These are phyloP conservation scores for Dothistroma septosporum DNA, from an alignment of 2,329 filamentous ascomycete species.

Conservation along the genomic window DNA sequence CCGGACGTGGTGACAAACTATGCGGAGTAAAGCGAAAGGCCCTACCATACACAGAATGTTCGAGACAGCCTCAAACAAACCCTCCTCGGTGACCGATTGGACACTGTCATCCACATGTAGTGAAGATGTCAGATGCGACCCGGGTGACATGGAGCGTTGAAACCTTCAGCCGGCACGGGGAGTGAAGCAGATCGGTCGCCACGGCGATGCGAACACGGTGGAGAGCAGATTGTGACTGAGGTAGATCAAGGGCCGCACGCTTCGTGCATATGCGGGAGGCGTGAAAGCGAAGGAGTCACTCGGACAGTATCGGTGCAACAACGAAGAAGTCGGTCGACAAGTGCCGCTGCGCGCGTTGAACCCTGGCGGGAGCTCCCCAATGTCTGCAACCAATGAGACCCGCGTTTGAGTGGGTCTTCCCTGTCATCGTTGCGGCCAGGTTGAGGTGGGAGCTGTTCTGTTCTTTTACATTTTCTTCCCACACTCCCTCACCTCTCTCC, in stretches of 20 bases:
- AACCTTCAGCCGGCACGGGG: background rate
- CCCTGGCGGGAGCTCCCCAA: too few species aligned
- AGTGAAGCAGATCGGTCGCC: background rate
- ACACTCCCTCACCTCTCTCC: background rate
- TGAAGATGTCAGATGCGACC: background rate
- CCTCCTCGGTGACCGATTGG: background rate
- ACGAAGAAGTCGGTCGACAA: background rate
- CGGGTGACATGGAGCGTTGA: background rate
- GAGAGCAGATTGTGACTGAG: background rate
- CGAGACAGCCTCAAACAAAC: background rate
- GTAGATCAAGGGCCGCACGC: background rate
- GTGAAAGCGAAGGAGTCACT: background rate
- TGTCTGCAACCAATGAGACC: background rate
- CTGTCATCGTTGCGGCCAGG: background rate
- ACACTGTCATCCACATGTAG: background rate
- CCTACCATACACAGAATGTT: background rate
- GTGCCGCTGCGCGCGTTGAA: too few species aligned
- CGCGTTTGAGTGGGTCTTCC: background rate
- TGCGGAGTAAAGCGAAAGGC: background rate
- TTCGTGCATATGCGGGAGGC: background rate
- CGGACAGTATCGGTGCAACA: too few species aligned
- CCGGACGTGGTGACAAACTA: background rate
- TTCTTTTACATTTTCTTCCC: background rate
- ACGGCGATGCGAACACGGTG: background rate
- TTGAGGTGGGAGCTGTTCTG: background rate